Evolutionary conservation across 345 rosid genomes (phyloP).

Genomic region (Eucalyptus sp.): DNA sequence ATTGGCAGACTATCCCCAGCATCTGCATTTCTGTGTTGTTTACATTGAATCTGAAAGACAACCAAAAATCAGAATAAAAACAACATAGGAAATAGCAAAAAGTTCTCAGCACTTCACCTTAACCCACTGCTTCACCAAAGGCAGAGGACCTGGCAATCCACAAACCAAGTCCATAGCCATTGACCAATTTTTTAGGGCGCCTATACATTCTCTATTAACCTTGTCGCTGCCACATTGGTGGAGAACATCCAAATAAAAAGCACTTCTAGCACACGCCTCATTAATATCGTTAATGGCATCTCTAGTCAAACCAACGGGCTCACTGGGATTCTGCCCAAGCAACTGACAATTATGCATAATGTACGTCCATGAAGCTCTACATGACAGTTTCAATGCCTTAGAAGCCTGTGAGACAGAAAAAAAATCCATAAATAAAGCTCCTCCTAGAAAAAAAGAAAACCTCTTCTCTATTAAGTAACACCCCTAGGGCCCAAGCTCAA

Average conservation of each 20-base stretch:
- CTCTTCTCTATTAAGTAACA: constrained; percentile 19
- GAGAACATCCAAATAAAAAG: constrained; percentile 67
- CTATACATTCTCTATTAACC: constrained; percentile 19
- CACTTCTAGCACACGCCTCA: constrained; percentile 50
- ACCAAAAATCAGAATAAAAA: constrained; percentile 16
- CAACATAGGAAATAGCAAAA: neutral
- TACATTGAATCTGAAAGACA: constrained; percentile 46
- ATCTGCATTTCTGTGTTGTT: constrained; percentile 18
- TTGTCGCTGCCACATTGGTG: constrained; percentile 37
- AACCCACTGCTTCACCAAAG: constrained; percentile 84
- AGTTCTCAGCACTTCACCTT: constrained; percentile 42
- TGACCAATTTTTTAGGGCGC: constrained; percentile 60
- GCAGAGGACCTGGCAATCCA: constrained; percentile 43
- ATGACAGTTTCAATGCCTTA: constrained; percentile 52
- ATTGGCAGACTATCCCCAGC: constrained; percentile 23
- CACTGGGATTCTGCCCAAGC: constrained; percentile 16
- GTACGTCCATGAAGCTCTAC: constrained; percentile 71
- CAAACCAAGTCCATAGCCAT: constrained; percentile 36
- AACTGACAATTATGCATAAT: constrained; percentile 34
- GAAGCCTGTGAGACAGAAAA: constrained; percentile 50
- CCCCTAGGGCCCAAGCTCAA: neutral
- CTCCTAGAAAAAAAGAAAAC: constrained; percentile 12
- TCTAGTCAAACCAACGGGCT: constrained; percentile 29
- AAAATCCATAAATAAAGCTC: neutral
- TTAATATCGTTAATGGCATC: constrained; percentile 33